Base-by-base conservation (phyloP, 805 yeast species). In the Teunomyces gatunensis region DNA sequence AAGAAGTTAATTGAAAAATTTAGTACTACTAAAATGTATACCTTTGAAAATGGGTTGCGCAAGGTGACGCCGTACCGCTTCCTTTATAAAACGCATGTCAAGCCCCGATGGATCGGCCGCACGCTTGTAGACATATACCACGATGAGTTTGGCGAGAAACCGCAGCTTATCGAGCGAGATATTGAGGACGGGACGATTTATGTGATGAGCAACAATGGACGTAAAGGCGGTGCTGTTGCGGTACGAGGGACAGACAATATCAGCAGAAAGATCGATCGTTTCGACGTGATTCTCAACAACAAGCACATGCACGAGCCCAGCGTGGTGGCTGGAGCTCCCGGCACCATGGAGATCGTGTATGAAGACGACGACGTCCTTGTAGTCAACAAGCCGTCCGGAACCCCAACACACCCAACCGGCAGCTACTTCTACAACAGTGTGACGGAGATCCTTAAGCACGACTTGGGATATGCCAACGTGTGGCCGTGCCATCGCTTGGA, bases 371-470 rank as follows among this genome's bases (percentile, higher is more conserved):
- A 66, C 6, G 27, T 73, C 0, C 21, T 78, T 12, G 81, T 79
- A 21, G 71, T 78, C 2, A 64, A 75, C 52, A 79, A 79, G 50
- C 83, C 83, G 0, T 62, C 72, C 0, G 84, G 84, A 0, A 61
- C 78, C 2, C 82, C 84, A 1, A 77, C 80, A 0, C 84, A 79
- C 53, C 81, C 84, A 0, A 67, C 77, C 0, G 74, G 77, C 6
- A 71, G 64, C 34, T 77, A 72, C 53, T 50, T 59, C 29, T 65
- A 67, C 52, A 79, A 79, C 57, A 62, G 77, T 1, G 51, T 79
- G 17, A 64, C 70, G 7, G 79, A 75, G 55, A 68, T 77, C 2
- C 37, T 78, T 29, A 63, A 69, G 42, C 52, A 57, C 30, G 74
- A 71, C 7, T 48, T 63, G 15, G 36, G 44, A 1, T 18, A 61